Base-by-base conservation (phyloP, 108 stramenopile species). In the Epithemia pelagica region DNA sequence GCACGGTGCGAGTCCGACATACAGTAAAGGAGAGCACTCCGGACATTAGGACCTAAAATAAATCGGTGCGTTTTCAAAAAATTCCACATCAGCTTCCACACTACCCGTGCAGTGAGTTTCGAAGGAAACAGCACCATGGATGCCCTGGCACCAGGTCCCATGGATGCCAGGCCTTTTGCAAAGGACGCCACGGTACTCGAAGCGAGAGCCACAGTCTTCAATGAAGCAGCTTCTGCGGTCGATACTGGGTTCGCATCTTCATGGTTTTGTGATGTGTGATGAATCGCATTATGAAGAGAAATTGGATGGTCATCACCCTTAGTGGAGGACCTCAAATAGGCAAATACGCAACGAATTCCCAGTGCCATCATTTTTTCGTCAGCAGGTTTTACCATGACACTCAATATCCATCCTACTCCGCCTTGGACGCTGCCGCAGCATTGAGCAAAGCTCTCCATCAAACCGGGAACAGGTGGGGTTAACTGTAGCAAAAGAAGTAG, bases 51-150 rank as follows among this genome's bases (percentile, higher is more conserved):
- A 0, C 84, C 81, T 2, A 89, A 64, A 32, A 78, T 56, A 37
- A 74, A 76, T 8, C 88, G 69, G 65, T 89, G 88, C 32, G 80
- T 82, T 65, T 88, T 92, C 10, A 88, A 52, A 3, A 92, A 71
- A 65, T 92, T 87, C 88, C 88, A 92, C 5, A 92, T 67, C 5
- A 92, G 69, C 61, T 89, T 87, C 67, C 83, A 85, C 27, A 74
- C 76, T 30, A 89, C 74, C 66, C 85, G 69, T 37, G 80, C 73
- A 65, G 83, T 87, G n/a, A 67, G 28, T 33, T 71, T 69, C 37
- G 37, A 46, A 60, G 86, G 69, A 59, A 67, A 46, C 56, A 52
- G 46, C 37, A 76, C 55, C 21, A 78, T 59, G 25, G 60, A 75
- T 26, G 74, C 66, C 25, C 75, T 58, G 28, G 79, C 74, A 51